Base-by-base conservation (phyloP, 192 early-diverging fungal species). In the Coemansia sp. region DNA sequence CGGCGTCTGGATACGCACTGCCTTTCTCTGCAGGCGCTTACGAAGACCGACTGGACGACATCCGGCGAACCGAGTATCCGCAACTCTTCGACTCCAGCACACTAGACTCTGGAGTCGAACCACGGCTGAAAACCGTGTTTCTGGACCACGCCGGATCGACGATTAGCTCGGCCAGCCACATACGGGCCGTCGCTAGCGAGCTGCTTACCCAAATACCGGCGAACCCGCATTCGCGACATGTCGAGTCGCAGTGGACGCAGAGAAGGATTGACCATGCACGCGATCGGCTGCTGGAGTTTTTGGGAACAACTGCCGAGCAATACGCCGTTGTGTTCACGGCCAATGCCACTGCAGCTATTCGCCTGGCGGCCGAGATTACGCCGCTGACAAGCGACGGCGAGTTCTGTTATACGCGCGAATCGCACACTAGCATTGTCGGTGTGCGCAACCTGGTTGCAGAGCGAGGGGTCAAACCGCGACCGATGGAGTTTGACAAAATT, bases 351-450 rank as follows among this genome's bases (percentile, higher is more conserved):
- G 86, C 81, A 6, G 88, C 86, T 6, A 79, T 89, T 38, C 85
- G 85, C 53, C 55, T 92, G 5, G 84, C 87, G 0, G 89, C 83
- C 3, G 91, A 94, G 38, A 57, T 77, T 14, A 65, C 87, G n/a
- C 83, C 84, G 20, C 82, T 87, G 79, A 36, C 30, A 8, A 9
- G 29, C 2, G 32, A 62, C 17, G 60, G 55, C 10, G 55, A 60
- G 38, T 78, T 85, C 43, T 86, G 78, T 17, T 83, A 85, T 48
- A 76, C 87, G n/a, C 62, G 78, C 2, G 83, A 82, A 45, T 69
- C 79, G 27, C 92, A 94, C 48, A 92, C 88, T 2, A 87, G 85
- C 46, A 60, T 91, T 0, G 79, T 91, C 8, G 91, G 91, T 1
- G 58, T 93, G 43, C 69, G 90, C 11, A 71, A 77, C 3, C 44